Conservation (phyloP, 2,329 filamentous ascomycete species). For the Beauveria bassiana region DNA sequence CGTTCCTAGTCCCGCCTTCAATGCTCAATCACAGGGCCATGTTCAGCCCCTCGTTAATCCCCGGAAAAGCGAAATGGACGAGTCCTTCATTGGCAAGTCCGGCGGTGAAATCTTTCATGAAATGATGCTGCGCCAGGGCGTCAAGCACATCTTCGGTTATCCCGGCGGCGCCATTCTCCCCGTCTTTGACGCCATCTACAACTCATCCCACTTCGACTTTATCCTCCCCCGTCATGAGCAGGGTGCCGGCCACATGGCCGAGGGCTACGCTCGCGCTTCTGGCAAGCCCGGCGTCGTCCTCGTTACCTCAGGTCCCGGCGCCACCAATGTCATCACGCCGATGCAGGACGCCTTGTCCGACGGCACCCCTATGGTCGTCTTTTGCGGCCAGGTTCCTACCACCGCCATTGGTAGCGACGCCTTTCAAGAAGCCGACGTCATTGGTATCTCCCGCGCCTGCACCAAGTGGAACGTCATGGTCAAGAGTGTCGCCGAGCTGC, state of each 20-base stretch:
- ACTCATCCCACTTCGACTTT: slow-evolving; percentile 94
- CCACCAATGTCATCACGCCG: slow-evolving; percentile 92
- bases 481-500: slow-evolving; percentile 88
- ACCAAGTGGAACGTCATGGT: slow-evolving; percentile 99
- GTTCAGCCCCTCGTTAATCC: slow-evolving; percentile 61
- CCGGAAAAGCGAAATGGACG: slow-evolving; percentile 60
- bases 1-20: slow-evolving; percentile 56
- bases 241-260: slow-evolving; percentile 96
- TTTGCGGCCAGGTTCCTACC: slow-evolving; percentile 87
- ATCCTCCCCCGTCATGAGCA: slow-evolving; percentile 94
- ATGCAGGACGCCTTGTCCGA: slow-evolving; percentile 95
- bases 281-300: slow-evolving; percentile 93
- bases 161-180: slow-evolving; percentile 94
- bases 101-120: slow-evolving; percentile 98
- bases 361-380: slow-evolving; percentile 92
- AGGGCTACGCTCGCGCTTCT: slow-evolving; percentile 89
- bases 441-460: slow-evolving; percentile 89
- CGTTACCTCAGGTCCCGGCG: slow-evolving; percentile 92
- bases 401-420: slow-evolving; percentile 88
- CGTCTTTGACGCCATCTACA: slow-evolving; percentile 98
- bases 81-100: slow-evolving; percentile 86
- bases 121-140: slow-evolving; percentile 91
- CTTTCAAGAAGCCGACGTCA: slow-evolving; percentile 92
- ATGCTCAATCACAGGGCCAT: slow-evolving; percentile 45
- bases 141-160: slow-evolving; percentile 93